Base-by-base conservation (phyloP, 1,139 yeast genomes). In the Sugiyamaella castrensis region DNA sequence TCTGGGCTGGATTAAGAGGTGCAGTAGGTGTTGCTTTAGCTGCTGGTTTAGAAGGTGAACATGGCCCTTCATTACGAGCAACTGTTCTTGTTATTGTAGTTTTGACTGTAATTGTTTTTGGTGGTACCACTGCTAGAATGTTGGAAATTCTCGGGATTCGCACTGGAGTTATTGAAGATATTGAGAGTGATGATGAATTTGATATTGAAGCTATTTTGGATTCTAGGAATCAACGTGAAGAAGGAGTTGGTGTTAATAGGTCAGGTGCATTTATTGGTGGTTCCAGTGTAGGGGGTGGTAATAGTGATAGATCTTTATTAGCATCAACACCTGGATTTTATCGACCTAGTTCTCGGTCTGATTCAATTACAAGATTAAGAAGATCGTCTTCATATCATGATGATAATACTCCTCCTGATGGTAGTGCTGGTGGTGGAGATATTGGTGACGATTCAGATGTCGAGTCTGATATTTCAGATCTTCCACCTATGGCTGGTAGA, bases 21-120 rank as follows among this genome's bases (percentile, higher is more conserved):
- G 99, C 99, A 0, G 99, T 94, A 32, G 99, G 99, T 57, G 99
- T 94, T 2, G 99, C 98, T 0, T 76, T 94, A 61, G 98, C 98
- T 0, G 91, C 95, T 81, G 98, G 98, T 2, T 73, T 94, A 43
- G 95, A 87, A 68, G 98, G 98, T 53, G 97, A 91, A 63, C 84
- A 88, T 48, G 94, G 92, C 56, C 84, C 86, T 68, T 83, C 96
- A 0, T 71, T 94, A 47, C 72, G 92, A 51, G 98, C 98, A 1
- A 94, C 98, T 0, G 97, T 94, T 1, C 72, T 94, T 47, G 98
- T 94, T 11, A 98, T 92, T 27, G 99, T 94, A 13, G 98, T 94
- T 30, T 74, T 94, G 40, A 92, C 99, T 0, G 98, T 94, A 30
- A 91, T 94, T 53, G 78, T 94, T 34, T 94, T 94, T 68, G 99